phyloP scores from a whole-genome alignment of 257 asterid species.

The Oldenlandia corymbosa region DNA sequence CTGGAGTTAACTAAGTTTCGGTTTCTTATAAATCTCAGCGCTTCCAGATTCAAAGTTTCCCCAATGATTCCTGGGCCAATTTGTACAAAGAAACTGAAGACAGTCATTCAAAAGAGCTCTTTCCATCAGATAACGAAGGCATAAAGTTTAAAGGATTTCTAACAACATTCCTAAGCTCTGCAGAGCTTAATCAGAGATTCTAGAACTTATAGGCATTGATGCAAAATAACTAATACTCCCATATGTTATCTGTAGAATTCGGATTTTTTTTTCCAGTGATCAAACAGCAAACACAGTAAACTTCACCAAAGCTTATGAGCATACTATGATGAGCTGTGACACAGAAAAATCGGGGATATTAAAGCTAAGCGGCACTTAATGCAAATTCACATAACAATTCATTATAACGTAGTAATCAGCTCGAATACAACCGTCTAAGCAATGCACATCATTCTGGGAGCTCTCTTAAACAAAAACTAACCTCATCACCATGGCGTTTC shows the following conservation, averaged over 20 bases:
- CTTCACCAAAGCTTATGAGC: background rate
- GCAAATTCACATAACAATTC: too few relatives aligned
- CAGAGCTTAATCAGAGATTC: too few relatives aligned
- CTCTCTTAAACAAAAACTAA: constrained; percentile 32
- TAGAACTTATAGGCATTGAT: background rate
- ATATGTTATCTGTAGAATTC: too few relatives aligned
- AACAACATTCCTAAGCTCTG: background rate
- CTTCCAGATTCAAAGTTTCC: background rate
- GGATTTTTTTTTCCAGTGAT: background rate
- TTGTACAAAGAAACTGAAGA: background rate
- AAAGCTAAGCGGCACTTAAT: too few relatives aligned
- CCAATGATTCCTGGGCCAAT: background rate
- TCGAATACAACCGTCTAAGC: too few relatives aligned
- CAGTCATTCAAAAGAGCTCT: background rate
- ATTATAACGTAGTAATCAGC: too few relatives aligned
- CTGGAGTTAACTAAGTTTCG: too few relatives aligned
- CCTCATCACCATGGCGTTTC: constrained; percentile 82
- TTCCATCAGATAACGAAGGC: background rate
- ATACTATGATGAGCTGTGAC: background rate
- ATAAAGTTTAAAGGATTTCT: background rate
- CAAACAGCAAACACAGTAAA: too few relatives aligned
- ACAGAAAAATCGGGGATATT: too few relatives aligned
- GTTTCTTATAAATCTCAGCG: background rate
- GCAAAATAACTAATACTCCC: background rate
- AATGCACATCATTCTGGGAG: background rate